phyloP scores from a whole-genome alignment of 2,329 filamentous ascomycete species.

The Venturia nashicola region DNA sequence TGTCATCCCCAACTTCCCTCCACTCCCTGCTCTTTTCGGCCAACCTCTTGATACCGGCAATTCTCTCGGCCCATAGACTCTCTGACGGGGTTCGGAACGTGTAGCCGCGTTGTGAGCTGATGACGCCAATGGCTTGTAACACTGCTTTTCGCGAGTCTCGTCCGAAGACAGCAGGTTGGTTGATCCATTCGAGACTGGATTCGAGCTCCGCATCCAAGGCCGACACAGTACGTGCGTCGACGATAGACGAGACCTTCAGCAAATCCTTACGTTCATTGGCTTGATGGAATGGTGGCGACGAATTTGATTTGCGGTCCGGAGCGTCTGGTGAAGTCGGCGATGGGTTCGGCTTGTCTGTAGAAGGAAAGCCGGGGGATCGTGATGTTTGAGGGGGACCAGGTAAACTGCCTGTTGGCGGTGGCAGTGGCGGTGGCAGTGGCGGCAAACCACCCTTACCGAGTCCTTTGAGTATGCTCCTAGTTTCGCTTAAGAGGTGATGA shows the following conservation, averaged over 20 bases:
- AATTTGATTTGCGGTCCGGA: background rate
- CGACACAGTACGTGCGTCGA: slow-evolving; percentile 68
- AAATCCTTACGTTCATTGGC: background rate
- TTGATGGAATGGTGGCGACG: background rate
- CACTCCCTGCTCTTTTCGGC: slow-evolving; percentile 81
- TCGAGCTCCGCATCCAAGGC: slow-evolving; percentile 88
- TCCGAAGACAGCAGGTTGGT: slow-evolving; percentile 87
- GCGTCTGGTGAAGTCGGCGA: slow-evolving; percentile 18
- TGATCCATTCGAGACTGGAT: slow-evolving; percentile 90
- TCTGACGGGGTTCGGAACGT: slow-evolving; percentile 88
- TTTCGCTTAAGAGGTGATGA: slow-evolving; percentile 84
- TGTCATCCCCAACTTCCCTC: slow-evolving; percentile 72
- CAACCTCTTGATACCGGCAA: slow-evolving; percentile 67
- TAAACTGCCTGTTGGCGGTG: slow-evolving; percentile 24
- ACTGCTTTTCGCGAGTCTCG: slow-evolving; percentile 92
- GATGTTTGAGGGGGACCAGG: slow-evolving; percentile 21
- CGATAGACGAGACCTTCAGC: slow-evolving; percentile 41
- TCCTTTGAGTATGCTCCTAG: slow-evolving; percentile 86
- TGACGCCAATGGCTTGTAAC: slow-evolving; percentile 90
- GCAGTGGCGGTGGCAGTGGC: slow-evolving; percentile 52
- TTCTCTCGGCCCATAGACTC: slow-evolving; percentile 73
- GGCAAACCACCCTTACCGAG: slow-evolving; percentile 90
- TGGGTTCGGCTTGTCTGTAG: slow-evolving; percentile 18
- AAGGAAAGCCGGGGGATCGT: slow-evolving; percentile 30
- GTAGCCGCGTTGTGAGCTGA: slow-evolving; percentile 85